Conservation (phyloP, 2,329 filamentous ascomycete genomes). For the Penicillium sp. region DNA sequence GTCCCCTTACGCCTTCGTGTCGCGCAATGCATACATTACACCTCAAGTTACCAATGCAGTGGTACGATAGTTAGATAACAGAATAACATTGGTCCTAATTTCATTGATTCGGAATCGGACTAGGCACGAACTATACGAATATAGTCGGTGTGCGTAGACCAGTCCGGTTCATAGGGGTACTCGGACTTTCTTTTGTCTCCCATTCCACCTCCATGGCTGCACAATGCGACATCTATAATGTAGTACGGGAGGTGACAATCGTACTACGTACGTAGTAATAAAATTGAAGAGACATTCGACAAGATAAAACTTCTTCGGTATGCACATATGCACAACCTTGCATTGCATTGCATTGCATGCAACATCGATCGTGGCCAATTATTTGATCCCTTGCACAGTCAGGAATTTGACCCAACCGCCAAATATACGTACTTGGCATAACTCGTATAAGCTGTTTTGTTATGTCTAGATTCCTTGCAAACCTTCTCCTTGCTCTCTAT, state of each 20-base stretch:
- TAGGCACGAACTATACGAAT: neutral
- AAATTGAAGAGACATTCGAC: neutral
- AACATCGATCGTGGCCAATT: neutral
- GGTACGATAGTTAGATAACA: neutral
- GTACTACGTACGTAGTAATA: too few species aligned
- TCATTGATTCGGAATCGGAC: neutral
- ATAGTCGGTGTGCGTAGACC: neutral
- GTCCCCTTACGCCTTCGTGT: neutral
- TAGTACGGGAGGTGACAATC: too few species aligned
- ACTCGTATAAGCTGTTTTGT: too few species aligned
- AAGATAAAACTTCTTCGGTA: neutral
- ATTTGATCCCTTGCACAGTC: conserved; percentile 42
- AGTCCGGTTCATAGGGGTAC: neutral
- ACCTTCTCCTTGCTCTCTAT: too few species aligned
- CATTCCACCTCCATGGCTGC: neutral
- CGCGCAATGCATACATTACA: neutral
- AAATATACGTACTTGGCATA: too few species aligned
- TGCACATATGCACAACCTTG: conserved; percentile 1
- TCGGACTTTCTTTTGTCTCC: conserved; percentile 2
- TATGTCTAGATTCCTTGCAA: too few species aligned
- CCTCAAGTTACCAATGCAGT: neutral
- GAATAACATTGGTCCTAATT: neutral
- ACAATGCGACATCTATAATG: neutral
- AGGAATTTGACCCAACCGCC: conserved; percentile 43
- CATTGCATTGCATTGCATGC: neutral